phyloP scores from a whole-genome alignment of 208 protist genomes.

The Trypanosoma lewisi region DNA sequence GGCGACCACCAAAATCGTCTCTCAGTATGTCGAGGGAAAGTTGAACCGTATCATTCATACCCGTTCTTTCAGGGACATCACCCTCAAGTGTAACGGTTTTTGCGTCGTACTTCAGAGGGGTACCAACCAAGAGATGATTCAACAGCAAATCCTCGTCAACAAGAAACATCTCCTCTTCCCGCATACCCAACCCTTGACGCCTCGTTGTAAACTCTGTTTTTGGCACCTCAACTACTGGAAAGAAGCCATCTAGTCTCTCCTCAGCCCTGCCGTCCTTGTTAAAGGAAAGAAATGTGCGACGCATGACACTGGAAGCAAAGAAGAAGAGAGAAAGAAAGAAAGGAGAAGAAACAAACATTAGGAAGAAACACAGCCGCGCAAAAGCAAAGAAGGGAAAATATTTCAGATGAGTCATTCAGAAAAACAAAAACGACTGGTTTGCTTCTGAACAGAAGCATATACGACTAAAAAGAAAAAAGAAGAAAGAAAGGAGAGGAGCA shows the following conservation, averaged over 20 bases:
- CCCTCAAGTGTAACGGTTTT: conserved; percentile 14
- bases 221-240: conserved; percentile 2
- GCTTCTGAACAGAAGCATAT: too few species aligned
- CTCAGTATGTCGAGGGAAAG: conserved; percentile 20
- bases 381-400: background rate
- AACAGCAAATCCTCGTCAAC: conserved; percentile 26
- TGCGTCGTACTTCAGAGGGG: conserved; percentile 18
- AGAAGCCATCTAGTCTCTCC: conserved; percentile 9
- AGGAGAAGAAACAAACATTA: background rate
- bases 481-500: too few species aligned
- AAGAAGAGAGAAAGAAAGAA: background rate
- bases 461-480: too few species aligned
- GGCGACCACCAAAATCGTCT: conserved; percentile 25
- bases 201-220: conserved; percentile 19
- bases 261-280: conserved; percentile 28
- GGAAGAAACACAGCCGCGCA: too few species aligned
- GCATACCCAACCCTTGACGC: conserved; percentile 10
- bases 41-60: background rate
- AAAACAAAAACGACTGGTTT: background rate
- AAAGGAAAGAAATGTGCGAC: conserved; percentile 26
- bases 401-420: background rate
- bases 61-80: background rate
- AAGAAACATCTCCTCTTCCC: conserved; percentile 20
- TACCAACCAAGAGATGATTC: conserved; percentile 12
- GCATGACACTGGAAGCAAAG: conserved; percentile 9